Conservation (phyloP, 805 yeast genomes). For the Metschnikowia santaceciliae region DNA sequence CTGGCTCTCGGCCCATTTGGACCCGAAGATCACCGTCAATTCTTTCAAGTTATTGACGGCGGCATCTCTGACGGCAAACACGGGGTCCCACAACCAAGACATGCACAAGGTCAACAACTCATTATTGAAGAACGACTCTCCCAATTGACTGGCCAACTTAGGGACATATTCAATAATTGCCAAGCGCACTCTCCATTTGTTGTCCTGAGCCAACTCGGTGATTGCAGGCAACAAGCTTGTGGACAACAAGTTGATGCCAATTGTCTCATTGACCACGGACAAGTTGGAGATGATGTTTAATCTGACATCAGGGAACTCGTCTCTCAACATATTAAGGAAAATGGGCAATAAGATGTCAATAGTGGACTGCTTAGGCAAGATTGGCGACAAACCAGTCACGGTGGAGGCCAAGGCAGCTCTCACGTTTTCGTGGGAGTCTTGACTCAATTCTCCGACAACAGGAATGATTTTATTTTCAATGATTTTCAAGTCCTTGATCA, state of each 20-base stretch:
- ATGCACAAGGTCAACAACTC: slow-evolving; percentile 86
- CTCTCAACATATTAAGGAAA: slow-evolving; percentile 89
- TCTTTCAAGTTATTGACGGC: slow-evolving; percentile 82
- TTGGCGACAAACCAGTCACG: slow-evolving; percentile 80
- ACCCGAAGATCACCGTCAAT: slow-evolving; percentile 83
- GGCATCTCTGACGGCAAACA: slow-evolving; percentile 93
- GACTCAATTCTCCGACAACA: slow-evolving; percentile 73
- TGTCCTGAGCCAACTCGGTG: slow-evolving; percentile 91
- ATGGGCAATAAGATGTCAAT: slow-evolving; percentile 81
- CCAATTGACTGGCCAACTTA: slow-evolving; percentile 86
- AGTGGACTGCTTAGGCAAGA: slow-evolving; percentile 80
- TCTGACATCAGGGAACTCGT: slow-evolving; percentile 95
- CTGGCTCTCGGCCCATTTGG: slow-evolving; percentile 86
- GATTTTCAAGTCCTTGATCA: slow-evolving; percentile 43
- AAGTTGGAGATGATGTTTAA: slow-evolving; percentile 89
- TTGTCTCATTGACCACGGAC: slow-evolving; percentile 87
- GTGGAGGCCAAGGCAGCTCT: slow-evolving; percentile 89
- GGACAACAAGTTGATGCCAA: slow-evolving; percentile 84
- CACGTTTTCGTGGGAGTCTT: slow-evolving; percentile 90
- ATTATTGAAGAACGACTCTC: slow-evolving; percentile 88
- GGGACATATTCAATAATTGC: slow-evolving; percentile 98
- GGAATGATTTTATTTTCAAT: slow-evolving; percentile 75
- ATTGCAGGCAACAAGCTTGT: slow-evolving; percentile 92
- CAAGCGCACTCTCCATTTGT: slow-evolving; percentile 95
- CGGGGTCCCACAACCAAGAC: slow-evolving; percentile 99